Base-by-base conservation (phyloP, 2,329 filamentous ascomycete species). In the Cordyceps javanica region DNA sequence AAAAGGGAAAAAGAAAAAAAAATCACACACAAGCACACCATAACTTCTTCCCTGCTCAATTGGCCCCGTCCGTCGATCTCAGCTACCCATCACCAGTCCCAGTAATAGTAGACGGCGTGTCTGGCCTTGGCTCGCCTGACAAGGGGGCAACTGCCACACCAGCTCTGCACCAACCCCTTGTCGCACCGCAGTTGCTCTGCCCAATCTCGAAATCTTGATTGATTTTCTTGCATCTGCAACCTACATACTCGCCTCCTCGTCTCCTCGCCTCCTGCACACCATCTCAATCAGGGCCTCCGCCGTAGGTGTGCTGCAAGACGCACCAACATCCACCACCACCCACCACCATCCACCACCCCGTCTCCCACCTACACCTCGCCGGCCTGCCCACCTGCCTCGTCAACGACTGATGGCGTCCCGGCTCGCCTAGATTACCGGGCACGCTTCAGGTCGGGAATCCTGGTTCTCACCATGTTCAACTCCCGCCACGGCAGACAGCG, bases 381-480 rank as follows among this genome's bases (percentile, higher is more conserved):
- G 38, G 19, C 21, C 16, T 36, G 25, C 8, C 25, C 36, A 23
- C 21, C 28, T 49, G 44, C 44, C 41, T 56, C 44, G 10, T 26
- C n/a, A 42, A 57, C 23, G 46, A n/a, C 46, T 32, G 19, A 57
- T 57, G 55, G 55, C 55, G 55, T 16, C 30, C 28, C 55, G 45
- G 46, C 21, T 30, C 38, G 46, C 39, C 30, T 55, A 55, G 53
- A 48, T 36, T 28, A 36, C 46, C 21, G 55, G 46, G 38, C 28
- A 51, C 19, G 28, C 46, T 28, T 41, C n/a, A 51, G 55, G 46
- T 57, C 55, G 34, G 14, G n/a, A n/a, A n/a, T n/a, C n/a, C n/a
- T n/a, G n/a, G n/a, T n/a, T n/a, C 9, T 9, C 3, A 65, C 63
- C 60, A 73, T 74, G 72, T 71, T 73, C 65, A 68, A 69, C 60